Percentiles rank a stretch among this genome's conserved stretches.
These are phyloP conservation scores for Cochlearia excelsa DNA, from an alignment of 345 rosid species.

Conservation along the genomic window DNA sequence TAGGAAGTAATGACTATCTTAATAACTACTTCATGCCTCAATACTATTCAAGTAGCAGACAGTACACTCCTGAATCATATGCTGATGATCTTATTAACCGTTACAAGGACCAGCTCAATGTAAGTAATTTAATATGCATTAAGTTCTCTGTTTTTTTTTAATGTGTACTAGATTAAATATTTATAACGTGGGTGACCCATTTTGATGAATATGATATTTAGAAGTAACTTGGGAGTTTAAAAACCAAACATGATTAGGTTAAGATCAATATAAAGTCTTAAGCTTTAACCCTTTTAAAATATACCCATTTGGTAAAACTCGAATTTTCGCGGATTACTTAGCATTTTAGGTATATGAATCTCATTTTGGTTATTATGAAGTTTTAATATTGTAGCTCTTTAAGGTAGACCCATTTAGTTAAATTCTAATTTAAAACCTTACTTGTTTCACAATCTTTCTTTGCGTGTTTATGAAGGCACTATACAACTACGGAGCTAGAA, in stretches of 20 bases:
- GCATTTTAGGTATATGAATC: background rate
- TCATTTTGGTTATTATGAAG: constrained; percentile 3
- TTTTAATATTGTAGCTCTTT: constrained; percentile 9
- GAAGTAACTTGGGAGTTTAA: background rate
- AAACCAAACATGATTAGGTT: background rate
- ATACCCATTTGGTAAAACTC: background rate
- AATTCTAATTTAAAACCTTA: too few species aligned
- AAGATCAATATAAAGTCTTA: background rate
- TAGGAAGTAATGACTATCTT: constrained; percentile 94
- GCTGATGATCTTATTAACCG: constrained; percentile 59
- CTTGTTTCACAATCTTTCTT: background rate
- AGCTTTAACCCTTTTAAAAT: constrained; percentile 1
- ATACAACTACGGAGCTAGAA: constrained; percentile 59
- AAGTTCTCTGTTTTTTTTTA: constrained; percentile 8
- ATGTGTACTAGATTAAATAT: background rate
- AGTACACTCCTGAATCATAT: constrained; percentile 59
- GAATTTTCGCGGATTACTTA: background rate
- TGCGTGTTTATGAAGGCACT: constrained; percentile 39
- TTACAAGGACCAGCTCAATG: constrained; percentile 61
- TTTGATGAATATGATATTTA: constrained; percentile 3
- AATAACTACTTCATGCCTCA: constrained; percentile 92
- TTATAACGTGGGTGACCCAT: background rate
- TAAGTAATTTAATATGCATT: constrained; percentile 8
- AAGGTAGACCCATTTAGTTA: background rate
- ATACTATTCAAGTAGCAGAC: constrained; percentile 51